A percentile compares a stretch with the other conserved stretches of the same genome.
These are phyloP conservation scores for Canariomyces notabilis DNA, from an alignment of 2,329 filamentous ascomycete species.

Conservation along the genomic window DNA sequence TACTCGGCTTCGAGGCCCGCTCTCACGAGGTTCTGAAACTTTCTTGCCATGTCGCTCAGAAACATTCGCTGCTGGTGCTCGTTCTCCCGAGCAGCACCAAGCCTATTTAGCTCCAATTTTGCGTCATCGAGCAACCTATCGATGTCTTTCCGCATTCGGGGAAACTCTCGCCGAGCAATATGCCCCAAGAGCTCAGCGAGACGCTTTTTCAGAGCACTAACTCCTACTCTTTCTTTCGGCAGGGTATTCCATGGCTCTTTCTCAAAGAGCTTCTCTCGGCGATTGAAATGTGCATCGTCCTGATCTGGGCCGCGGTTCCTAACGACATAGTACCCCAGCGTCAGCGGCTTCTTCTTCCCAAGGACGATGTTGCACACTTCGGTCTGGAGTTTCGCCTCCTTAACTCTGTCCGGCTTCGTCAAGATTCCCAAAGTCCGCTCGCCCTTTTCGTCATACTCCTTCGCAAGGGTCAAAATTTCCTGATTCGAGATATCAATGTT, in stretches of 20 bases:
- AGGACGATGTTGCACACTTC: constrained; percentile 39
- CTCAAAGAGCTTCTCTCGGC: constrained; percentile 14
- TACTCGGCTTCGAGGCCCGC: constrained; percentile 35
- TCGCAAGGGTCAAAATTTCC: constrained; percentile 37
- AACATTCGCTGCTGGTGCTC: constrained; percentile 31
- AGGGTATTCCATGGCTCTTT: constrained; percentile 21
- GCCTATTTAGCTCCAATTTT: not conserved
- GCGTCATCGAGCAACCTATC: constrained; percentile 5
- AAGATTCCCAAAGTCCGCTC: constrained; percentile 44
- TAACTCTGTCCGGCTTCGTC: constrained; percentile 56
- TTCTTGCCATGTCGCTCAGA: constrained; percentile 31
- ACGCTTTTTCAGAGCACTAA: constrained; percentile 22
- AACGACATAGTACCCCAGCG: constrained; percentile 46
- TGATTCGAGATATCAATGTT: constrained; percentile 39
- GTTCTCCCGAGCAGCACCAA: constrained; percentile 15
- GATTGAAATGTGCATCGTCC: constrained; percentile 2
- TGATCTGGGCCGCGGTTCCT: constrained; percentile 38
- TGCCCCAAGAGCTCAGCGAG: constrained; percentile 27
- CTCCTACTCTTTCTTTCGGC: constrained; percentile 23
- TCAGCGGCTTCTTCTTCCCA: constrained; percentile 37
- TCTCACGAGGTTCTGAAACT: constrained; percentile 29
- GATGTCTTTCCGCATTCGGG: constrained; percentile 24
- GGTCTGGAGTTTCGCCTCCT: constrained; percentile 35
- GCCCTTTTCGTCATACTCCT: constrained; percentile 37
- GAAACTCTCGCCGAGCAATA: constrained; percentile 28